phyloP scores from a whole-genome alignment of 164 flowering plant species.

The Aristolochia contorta region DNA sequence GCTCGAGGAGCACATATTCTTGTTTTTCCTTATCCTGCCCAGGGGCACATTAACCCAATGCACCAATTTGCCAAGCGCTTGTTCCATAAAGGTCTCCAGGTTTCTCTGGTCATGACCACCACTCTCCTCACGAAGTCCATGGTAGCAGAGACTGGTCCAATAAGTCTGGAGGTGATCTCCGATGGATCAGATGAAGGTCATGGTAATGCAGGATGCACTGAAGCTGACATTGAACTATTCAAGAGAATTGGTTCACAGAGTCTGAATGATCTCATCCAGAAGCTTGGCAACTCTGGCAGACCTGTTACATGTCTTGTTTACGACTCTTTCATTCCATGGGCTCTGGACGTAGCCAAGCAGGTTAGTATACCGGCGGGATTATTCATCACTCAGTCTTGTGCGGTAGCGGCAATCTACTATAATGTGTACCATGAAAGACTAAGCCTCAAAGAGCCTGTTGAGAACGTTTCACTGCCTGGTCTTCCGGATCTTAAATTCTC shows the following conservation, averaged over 20 bases:
- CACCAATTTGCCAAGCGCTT: slow-evolving; percentile 6
- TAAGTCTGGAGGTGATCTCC: slow-evolving; percentile 3
- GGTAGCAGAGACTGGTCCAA: neutral
- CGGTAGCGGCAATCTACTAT: slow-evolving; percentile 8
- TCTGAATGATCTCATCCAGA: slow-evolving; percentile 1
- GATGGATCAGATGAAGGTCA: neutral
- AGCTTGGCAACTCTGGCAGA: neutral
- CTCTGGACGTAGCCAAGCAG: slow-evolving; percentile 4
- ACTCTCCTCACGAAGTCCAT: neutral
- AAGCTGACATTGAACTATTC: slow-evolving; percentile 2
- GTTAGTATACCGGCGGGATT: slow-evolving; percentile 2
- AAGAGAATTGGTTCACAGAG: neutral
- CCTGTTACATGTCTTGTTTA: slow-evolving; percentile 9
- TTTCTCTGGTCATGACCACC: slow-evolving; percentile 3
- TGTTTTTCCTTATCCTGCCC: slow-evolving; percentile 1
- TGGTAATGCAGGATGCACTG: neutral
- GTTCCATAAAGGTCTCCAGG: neutral
- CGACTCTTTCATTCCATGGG: slow-evolving; percentile 11
- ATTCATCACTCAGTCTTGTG: slow-evolving; percentile 10
- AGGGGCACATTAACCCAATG: slow-evolving; percentile 4
- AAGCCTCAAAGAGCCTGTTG: neutral
- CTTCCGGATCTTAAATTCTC: slow-evolving; percentile 11
- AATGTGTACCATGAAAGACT: slow-evolving; percentile 5
- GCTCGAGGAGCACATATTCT: neutral
- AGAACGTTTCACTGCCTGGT: slow-evolving; percentile 11